Percentiles rank a stretch among this genome's conserved stretches.
Evolutionary conservation across 1,284 basidiomycete species (phyloP).

Genomic region (Omphalotus olearius): DNA sequence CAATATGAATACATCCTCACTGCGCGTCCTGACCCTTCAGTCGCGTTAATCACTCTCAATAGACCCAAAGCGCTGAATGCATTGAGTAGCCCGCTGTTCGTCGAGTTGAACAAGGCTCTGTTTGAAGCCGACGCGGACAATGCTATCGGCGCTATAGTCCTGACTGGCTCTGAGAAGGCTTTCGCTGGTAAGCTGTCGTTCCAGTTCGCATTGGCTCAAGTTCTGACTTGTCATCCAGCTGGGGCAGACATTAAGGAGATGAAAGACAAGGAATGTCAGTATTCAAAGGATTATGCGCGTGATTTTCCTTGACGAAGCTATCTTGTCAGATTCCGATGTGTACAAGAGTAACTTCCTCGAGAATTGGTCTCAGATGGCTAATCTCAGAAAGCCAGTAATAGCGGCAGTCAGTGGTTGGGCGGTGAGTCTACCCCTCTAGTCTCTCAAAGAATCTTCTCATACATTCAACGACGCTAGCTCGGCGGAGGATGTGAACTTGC

Average conservation of each 20-base stretch:
- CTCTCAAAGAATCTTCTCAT: constrained; percentile 3
- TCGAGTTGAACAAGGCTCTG: constrained; percentile 75
- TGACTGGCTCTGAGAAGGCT: constrained; percentile 91
- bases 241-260: constrained; percentile 94
- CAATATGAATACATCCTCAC: constrained; percentile 74
- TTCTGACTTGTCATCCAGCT: constrained; percentile 36
- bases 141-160: constrained; percentile 77
- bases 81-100: constrained; percentile 76
- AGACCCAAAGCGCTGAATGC: constrained; percentile 96
- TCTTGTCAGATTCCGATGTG: constrained; percentile 66
- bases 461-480: constrained; percentile 45
- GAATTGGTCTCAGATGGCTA: constrained; percentile 79
- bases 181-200: constrained; percentile 70
- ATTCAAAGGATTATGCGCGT: not conserved
- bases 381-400: constrained; percentile 88
- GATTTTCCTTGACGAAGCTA: constrained; percentile 1
- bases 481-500: constrained; percentile 97
- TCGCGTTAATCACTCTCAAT: constrained; percentile 91
- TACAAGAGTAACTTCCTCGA: constrained; percentile 90
- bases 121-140: constrained; percentile 71
- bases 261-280: constrained; percentile 85
- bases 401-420: constrained; percentile 96
- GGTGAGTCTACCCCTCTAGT: constrained; percentile 43
- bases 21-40: constrained; percentile 69
- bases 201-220: not conserved